Evolutionary conservation across 805 yeast genomes (phyloP).

Genomic region (Teunomyces cretensis): DNA sequence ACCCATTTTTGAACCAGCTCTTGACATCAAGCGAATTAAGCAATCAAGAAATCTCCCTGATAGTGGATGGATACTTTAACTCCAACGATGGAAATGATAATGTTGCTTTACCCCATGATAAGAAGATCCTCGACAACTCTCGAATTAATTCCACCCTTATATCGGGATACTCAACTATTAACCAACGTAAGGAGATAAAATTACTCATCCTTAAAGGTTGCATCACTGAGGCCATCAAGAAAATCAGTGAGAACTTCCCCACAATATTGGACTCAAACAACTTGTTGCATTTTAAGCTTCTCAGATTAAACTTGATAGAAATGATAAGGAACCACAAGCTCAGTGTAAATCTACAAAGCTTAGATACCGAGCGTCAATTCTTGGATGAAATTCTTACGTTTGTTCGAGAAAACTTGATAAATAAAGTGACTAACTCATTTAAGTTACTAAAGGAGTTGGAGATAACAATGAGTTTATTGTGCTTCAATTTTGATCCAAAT

Average conservation of each 20-base stretch:
- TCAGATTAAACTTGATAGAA: constrained; percentile 75
- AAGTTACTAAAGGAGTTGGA: constrained; percentile 72
- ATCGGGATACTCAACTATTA: constrained; percentile 50
- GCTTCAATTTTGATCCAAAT: constrained; percentile 44
- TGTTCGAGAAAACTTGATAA: constrained; percentile 61
- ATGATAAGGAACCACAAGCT: constrained; percentile 60
- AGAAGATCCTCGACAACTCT: constrained; percentile 1
- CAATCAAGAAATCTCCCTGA: constrained; percentile 13
- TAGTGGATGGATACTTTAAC: constrained; percentile 10
- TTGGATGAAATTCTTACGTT: constrained; percentile 54
- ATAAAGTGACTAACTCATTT: constrained; percentile 57
- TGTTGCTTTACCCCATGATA: neutral
- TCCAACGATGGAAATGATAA: neutral
- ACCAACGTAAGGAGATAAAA: constrained; percentile 54
- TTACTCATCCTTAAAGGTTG: constrained; percentile 56
- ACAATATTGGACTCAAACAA: constrained; percentile 62
- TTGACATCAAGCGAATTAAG: constrained; percentile 6
- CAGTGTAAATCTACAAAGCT: constrained; percentile 7
- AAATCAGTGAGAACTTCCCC: constrained; percentile 61
- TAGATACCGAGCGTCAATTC: constrained; percentile 43
- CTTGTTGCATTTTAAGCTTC: constrained; percentile 66
- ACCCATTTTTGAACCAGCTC: constrained; percentile 11
- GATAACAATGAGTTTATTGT: constrained; percentile 76
- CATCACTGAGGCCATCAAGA: constrained; percentile 56
- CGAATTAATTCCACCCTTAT: constrained; percentile 13